Evolutionary conservation across 192 early-diverging fungal genomes (phyloP).

Genomic region (Mortierella claussenii): DNA sequence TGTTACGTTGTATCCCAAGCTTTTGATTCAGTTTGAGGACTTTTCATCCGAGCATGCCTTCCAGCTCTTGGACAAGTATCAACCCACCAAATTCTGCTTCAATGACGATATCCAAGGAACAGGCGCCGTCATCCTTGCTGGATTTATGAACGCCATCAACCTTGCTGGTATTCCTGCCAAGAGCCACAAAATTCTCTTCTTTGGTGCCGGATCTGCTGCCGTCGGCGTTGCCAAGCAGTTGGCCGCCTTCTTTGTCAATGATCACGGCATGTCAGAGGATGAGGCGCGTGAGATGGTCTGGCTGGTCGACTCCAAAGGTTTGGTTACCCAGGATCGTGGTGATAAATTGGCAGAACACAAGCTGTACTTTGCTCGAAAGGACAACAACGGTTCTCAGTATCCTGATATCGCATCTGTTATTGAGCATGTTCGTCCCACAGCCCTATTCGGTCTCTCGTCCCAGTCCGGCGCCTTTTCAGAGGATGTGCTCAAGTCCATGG

Average conservation of each 20-base stretch:
- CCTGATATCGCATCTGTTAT: conserved; percentile 77
- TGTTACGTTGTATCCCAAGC: conserved; percentile 74
- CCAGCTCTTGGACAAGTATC: conserved; percentile 82
- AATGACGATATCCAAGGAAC: conserved; percentile 97
- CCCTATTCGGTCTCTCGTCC: conserved; percentile 89
- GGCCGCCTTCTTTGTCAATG: conserved; percentile 80
- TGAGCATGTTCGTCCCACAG: conserved; percentile 89
- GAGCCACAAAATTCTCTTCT: conserved; percentile 91
- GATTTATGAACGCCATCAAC: conserved; percentile 89
- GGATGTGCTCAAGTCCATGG: conserved; percentile 79
- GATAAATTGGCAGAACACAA: conserved; percentile 88
- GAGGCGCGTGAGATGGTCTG: conserved; percentile 79
- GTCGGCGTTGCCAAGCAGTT: conserved; percentile 95
- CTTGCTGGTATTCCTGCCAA: conserved; percentile 71
- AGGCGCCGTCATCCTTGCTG: conserved; percentile 93
- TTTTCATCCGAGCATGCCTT: conserved; percentile 95
- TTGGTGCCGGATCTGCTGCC: conserved; percentile 94
- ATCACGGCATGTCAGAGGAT: conserved; percentile 78
- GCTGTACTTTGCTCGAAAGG: conserved; percentile 85
- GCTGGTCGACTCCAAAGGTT: conserved; percentile 92
- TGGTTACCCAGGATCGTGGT: conserved; percentile 89
- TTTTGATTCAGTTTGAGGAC: conserved; percentile 97
- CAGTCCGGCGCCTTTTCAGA: conserved; percentile 81
- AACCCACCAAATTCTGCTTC: conserved; percentile 83
- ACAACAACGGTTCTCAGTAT: conserved; percentile 86